Evolutionary conservation across 169 alveolate species (phyloP).

Genomic region (Cryptosporidium canis): DNA sequence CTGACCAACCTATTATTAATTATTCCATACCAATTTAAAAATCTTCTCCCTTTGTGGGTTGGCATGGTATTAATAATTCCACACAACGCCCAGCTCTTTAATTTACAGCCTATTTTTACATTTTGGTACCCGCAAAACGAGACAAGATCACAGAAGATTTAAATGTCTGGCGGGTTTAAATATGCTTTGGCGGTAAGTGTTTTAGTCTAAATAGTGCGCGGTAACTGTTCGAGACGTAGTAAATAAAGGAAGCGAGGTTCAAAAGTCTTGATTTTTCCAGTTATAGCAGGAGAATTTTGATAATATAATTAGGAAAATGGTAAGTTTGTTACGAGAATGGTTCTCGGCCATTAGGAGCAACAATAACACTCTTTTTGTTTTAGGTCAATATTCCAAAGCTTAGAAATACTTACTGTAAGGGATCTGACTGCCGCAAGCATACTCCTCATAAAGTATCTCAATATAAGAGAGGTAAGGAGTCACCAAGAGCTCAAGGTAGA

Average conservation of each 20-base stretch:
- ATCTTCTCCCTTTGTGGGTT: background rate
- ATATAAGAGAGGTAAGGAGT: constrained; percentile 98
- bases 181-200: background rate
- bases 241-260: constrained; percentile 3
- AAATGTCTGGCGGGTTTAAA: background rate
- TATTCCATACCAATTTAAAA: background rate
- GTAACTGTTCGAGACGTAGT: constrained; percentile 56
- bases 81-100: background rate
- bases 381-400: constrained; percentile 71
- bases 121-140: constrained; percentile 30
- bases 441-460: constrained; percentile 95
- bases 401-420: constrained; percentile 67
- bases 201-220: background rate
- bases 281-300: background rate
- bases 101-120: background rate
- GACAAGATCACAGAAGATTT: constrained; percentile 9
- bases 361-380: background rate
- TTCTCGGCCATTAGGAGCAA: background rate
- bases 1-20: background rate
- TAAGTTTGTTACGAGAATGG: background rate
- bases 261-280: constrained; percentile 11
- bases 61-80: background rate
- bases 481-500: constrained; percentile 95
- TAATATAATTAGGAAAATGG: constrained; percentile 39
- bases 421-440: constrained; percentile 82